Percentiles rank a stretch among this genome's conserved stretches.
Evolutionary conservation across 192 early-diverging fungal species (phyloP).

Genomic region (Podila epicladia): DNA sequence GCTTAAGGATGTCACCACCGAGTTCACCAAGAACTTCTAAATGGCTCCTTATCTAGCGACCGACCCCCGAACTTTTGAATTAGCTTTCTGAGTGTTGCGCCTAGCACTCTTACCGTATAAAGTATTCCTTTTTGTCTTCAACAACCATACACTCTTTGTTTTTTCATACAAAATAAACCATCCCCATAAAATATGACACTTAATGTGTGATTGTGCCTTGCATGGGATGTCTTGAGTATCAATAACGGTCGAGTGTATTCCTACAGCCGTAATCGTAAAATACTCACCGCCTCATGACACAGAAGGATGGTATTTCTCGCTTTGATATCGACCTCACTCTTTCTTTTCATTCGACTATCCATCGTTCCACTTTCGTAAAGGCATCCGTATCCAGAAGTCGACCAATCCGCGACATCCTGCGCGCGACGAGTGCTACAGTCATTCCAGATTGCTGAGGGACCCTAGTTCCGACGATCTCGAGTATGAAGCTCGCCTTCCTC

Average conservation of each 20-base stretch:
- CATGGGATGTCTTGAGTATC: no score
- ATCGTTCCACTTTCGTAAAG: no score
- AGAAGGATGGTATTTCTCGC: not conserved
- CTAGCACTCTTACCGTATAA: not conserved
- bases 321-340: no score
- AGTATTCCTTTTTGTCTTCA: not conserved
- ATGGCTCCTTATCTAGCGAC: slow-evolving; percentile 18
- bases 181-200: no score
- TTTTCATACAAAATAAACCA: slow-evolving; percentile 2
- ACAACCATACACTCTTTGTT: slow-evolving; percentile 2
- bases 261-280: not conserved
- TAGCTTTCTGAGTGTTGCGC: not conserved
- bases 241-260: not conserved
- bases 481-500: no score
- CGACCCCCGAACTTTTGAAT: no score
- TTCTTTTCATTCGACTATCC: no score
- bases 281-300: not conserved
- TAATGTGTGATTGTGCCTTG: no score
- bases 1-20: slow-evolving; percentile 85
- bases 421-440: no score
- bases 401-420: no score
- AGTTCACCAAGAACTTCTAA: slow-evolving; percentile 81
- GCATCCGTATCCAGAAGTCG: no score
- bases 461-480: not conserved
- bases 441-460: not conserved